Conservation (phyloP, 306 rosid genomes). For the Neltuma alba region DNA sequence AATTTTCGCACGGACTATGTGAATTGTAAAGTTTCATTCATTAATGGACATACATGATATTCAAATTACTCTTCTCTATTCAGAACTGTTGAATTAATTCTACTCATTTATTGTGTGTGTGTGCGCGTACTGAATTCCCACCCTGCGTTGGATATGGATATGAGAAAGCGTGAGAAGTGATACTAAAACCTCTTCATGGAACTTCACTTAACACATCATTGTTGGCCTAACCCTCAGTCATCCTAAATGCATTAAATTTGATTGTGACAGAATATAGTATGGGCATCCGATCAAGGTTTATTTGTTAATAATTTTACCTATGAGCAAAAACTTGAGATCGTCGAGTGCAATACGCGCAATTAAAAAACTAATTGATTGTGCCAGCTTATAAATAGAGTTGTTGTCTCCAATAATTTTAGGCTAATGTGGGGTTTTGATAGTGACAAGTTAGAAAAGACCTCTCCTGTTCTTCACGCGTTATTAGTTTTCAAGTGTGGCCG, state of each 20-base stretch:
- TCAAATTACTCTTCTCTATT: not conserved
- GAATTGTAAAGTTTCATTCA: slow-evolving; percentile 12
- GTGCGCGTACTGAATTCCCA: not conserved
- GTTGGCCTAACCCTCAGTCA: not conserved
- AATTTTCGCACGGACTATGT: not conserved
- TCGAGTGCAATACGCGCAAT: not conserved
- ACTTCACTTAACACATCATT: not conserved
- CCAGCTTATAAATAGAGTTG: not conserved
- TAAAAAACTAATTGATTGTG: not conserved
- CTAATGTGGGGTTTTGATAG: not conserved
- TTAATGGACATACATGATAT: not conserved
- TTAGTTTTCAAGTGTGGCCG: not conserved
- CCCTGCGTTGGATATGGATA: not conserved
- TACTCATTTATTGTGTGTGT: not conserved
- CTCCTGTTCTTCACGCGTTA: not conserved
- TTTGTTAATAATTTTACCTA: not conserved
- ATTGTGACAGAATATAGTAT: not conserved
- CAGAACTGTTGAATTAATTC: not conserved
- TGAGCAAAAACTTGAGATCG: not conserved
- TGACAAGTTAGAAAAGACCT: not conserved
- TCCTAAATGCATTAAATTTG: not conserved
- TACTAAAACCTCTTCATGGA: not conserved
- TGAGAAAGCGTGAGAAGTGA: not conserved
- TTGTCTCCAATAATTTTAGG: not conserved
- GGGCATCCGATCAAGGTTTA: not conserved